Base-by-base conservation (phyloP, 208 protist species). In the Sergeia podlipaevii region DNA sequence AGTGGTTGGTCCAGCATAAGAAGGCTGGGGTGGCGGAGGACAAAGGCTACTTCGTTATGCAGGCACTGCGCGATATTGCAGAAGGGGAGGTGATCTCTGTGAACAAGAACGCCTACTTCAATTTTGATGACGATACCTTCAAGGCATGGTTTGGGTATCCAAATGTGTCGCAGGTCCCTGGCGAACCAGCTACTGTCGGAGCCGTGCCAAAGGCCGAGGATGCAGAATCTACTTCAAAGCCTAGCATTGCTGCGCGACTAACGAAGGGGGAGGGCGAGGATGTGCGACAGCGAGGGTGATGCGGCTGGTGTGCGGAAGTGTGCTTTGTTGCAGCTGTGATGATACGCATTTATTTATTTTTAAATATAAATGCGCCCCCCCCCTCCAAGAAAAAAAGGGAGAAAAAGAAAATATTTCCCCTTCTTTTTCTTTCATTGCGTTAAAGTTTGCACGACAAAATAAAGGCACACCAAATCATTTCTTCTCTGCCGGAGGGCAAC, bases 91-190 rank as follows among this genome's bases (percentile, higher is more conserved):
- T 87, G 4, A 71, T 95, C 45, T 74, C 84, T 13, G 80, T 89
- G 6, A 66, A 95, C 65, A 92, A 92, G 49, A 95, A 95, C 52
- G 77, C 77, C 4, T 83, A 77, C 54, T 95, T 92, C 46, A 82
- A 89, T 69, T 92, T 95, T 69, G 84, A 92, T 63, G 80, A 86
- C 53, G 80, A 85, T 30, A 76, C 73, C 15, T 95, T 95, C 60
- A 71, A 87, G 62, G 81, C 68, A 20, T 92, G 88, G 85, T 95
- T 95, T 65, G 88, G 88, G 2, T 92, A 78, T 54, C 74, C 74
- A 1, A 89, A 92, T 56, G 65, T 33, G 17, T 76, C 77, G 15
- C 82, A 91, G 63, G 68, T 80, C 32, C 39, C 61, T 1, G 45
- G 32, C 5, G 70, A 73, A 28, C 27, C 23, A 20, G 53, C 46